phyloP scores from a whole-genome alignment of 2,329 filamentous ascomycete genomes.

The Myriosclerotinia curreyana region DNA sequence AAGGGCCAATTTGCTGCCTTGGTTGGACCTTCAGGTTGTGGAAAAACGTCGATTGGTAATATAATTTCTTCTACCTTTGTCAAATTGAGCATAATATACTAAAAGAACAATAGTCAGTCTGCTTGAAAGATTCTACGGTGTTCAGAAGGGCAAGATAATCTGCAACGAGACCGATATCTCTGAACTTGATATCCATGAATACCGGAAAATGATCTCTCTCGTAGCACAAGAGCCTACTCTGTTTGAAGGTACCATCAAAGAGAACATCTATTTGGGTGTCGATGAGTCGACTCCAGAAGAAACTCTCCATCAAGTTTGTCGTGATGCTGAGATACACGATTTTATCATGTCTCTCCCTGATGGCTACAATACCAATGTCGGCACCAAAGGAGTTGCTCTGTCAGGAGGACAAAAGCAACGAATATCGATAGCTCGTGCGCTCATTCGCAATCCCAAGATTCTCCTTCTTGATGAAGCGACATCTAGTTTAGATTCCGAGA shows the following conservation, averaged over 20 bases:
- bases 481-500: slow-evolving; percentile 53
- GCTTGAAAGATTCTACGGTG: slow-evolving; percentile 61
- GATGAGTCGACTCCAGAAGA: slow-evolving; percentile 42
- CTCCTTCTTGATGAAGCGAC: slow-evolving; percentile 60
- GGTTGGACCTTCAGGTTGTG: slow-evolving; percentile 61
- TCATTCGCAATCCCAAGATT: slow-evolving; percentile 51
- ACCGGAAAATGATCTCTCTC: slow-evolving; percentile 63
- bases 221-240: slow-evolving; percentile 74
- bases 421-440: slow-evolving; percentile 53
- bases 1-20: slow-evolving; percentile 69
- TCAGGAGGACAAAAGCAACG: slow-evolving; percentile 56
- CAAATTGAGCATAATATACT: neutral
- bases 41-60: slow-evolving; percentile 17
- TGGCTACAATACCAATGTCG: slow-evolving; percentile 49
- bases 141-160: slow-evolving; percentile 60
- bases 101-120: neutral
- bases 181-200: slow-evolving; percentile 56
- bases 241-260: slow-evolving; percentile 58
- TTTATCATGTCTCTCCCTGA: slow-evolving; percentile 53
- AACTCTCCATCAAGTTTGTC: slow-evolving; percentile 46
- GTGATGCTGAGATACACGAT: slow-evolving; percentile 51
- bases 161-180: slow-evolving; percentile 61
- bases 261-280: slow-evolving; percentile 68
- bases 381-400: slow-evolving; percentile 47
- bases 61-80: neutral